Base-by-base conservation (phyloP, 1,284 basidiomycete species). In the Cryptococcus sp. region DNA sequence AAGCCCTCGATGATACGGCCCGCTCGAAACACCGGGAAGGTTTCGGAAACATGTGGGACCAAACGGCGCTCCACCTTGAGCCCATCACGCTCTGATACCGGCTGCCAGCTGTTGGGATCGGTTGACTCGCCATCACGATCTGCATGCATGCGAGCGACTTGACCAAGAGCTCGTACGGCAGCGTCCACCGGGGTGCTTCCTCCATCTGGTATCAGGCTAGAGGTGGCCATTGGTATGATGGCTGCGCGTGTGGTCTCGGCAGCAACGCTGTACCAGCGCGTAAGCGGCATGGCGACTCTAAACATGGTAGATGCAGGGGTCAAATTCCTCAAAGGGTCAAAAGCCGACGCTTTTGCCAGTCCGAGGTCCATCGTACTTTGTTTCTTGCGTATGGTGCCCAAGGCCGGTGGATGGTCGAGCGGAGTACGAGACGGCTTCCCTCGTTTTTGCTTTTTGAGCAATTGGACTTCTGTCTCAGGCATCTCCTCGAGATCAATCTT, bases 1-100 rank as follows among this genome's bases (percentile, higher is more conserved):
- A 96, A 85, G 1, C 95, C 94, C 73, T 98, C 90, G 49, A 99
- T 88, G 60, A 99, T 91, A 76, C 93, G 90, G 73, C 90, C 88
- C 0, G 91, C 92, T 60, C 88, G 88, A 72, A 94, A 89, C 4
- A 98, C 87, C 0, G 91, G 90, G 48, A 96, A 86, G 46, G 85
- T 82, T 8, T 87, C 83, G 8, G 93, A 96, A 16, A 97, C 85
- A 54, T 89, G 86, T 2, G 88, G 82, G 11, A 87, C 86, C 17
- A 88, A 75, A 69, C 89, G 89, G 64, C 88, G 86, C 62, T 91
- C 87, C 5, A 97, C 84, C 10, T 87, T 83, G 47, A 95, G 80
- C 10, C 88, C 90, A 65, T 81, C 81, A 23, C 91, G 91, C 61
- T 93, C 90, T 48, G 84, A 86, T 20, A 95, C 85, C 2, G 87